These are phyloP conservation scores for Albophoma yamanashiensis DNA, from an alignment of 2,329 filamentous ascomycete genomes.

Conservation along the genomic window DNA sequence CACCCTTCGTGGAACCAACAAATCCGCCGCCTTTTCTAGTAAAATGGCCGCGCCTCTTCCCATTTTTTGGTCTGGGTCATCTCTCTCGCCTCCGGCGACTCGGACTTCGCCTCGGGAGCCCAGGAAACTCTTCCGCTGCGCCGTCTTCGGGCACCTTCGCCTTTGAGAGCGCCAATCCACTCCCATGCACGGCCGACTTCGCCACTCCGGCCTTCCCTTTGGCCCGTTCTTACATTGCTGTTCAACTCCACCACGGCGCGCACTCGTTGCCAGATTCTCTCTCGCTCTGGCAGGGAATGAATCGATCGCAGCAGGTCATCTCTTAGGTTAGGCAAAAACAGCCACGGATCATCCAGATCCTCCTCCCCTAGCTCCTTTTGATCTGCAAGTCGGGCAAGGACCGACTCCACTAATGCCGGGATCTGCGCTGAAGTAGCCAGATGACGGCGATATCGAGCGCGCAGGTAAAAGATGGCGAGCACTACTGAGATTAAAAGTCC, in stretches of 20 bases:
- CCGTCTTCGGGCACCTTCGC: constrained; percentile 32
- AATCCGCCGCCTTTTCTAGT: constrained; percentile 13
- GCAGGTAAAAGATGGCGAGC: constrained; percentile 48
- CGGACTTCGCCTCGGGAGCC: constrained; percentile 26
- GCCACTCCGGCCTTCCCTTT: constrained; percentile 57
- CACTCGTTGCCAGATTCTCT: constrained; percentile 77
- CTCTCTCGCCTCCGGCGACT: constrained; percentile 15
- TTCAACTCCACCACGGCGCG: constrained; percentile 83
- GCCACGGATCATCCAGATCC: constrained; percentile 60
- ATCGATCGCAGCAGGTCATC: constrained; percentile 83
- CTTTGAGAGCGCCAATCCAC: constrained; percentile 52
- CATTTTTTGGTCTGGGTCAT: constrained; percentile 23
- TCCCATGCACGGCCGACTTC: constrained; percentile 60
- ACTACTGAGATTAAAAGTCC: constrained; percentile 46
- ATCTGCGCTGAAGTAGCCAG: constrained; percentile 59
- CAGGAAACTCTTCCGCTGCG: constrained; percentile 42
- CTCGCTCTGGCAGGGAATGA: constrained; percentile 64
- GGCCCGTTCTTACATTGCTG: constrained; percentile 70
- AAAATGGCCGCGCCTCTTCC: constrained; percentile 31
- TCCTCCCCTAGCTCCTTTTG: constrained; percentile 74
- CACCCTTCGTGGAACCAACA: not conserved
- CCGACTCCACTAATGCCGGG: constrained; percentile 75
- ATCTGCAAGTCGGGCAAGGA: constrained; percentile 68
- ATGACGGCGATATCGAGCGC: constrained; percentile 50
- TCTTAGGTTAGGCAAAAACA: constrained; percentile 79